A percentile compares a stretch with the other conserved stretches of the same genome.
phyloP scores from a whole-genome alignment of 768 basidiomycete species.

The Kwoniella heveanensis region DNA sequence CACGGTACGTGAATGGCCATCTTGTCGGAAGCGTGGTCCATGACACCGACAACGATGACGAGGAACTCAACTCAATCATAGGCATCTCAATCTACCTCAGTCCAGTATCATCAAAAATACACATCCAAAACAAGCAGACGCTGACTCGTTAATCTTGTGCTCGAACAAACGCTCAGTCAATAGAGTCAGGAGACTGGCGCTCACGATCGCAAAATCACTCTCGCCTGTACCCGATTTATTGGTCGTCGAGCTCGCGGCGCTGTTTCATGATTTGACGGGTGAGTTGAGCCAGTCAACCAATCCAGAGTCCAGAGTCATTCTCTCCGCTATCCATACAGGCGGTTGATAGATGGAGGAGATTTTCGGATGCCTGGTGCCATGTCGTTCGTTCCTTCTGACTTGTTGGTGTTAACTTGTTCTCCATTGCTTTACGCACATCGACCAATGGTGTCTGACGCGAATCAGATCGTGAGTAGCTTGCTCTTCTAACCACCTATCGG shows the following conservation, averaged over 20 bases:
- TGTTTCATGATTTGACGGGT: constrained; percentile 80
- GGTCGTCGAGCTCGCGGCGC: constrained; percentile 78
- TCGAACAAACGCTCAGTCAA: constrained; percentile 59
- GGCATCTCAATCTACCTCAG: too few species aligned
- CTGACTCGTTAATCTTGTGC: neutral
- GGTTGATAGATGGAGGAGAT: too few species aligned
- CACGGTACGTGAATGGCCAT: constrained; percentile 40
- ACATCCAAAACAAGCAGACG: too few species aligned
- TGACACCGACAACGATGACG: too few species aligned
- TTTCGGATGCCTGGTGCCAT: constrained; percentile 42
- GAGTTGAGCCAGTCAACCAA: too few species aligned
- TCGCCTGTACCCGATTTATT: constrained; percentile 66
- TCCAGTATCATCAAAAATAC: too few species aligned
- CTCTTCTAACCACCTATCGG: too few species aligned
- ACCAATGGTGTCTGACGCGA: too few species aligned
- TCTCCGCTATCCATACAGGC: too few species aligned
- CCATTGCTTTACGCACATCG: constrained; percentile 62
- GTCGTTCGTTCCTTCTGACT: constrained; percentile 56
- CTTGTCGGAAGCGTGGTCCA: neutral
- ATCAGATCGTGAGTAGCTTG: constrained; percentile 22
- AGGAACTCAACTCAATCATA: constrained; percentile 1
- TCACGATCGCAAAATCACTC: constrained; percentile 65
- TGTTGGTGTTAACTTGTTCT: constrained; percentile 56
- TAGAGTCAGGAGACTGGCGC: constrained; percentile 76
- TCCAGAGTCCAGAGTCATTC: too few species aligned